A percentile compares a stretch with the other conserved stretches of the same genome.
These are phyloP conservation scores for Podospora comata DNA, from an alignment of 495 filamentous ascomycete genomes.

Conservation along the genomic window DNA sequence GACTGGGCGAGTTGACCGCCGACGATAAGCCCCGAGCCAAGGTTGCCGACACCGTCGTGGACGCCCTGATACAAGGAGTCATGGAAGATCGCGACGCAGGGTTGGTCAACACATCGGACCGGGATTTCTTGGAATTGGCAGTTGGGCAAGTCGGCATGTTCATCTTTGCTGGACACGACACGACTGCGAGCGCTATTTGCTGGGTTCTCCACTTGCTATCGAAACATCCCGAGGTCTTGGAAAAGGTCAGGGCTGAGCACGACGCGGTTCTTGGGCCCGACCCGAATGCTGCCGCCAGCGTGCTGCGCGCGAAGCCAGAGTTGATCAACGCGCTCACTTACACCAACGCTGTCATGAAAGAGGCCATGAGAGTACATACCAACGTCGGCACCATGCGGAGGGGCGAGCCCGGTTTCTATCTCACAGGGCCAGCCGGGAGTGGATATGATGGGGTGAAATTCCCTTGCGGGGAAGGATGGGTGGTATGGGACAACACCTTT, in stretches of 20 bases:
- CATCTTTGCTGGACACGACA: conserved; percentile 48
- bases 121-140: neutral
- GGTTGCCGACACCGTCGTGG: neutral
- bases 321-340: conserved; percentile 39
- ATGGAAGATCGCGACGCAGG: neutral
- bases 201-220: conserved; percentile 41
- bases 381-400: neutral
- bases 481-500: conserved; percentile 31
- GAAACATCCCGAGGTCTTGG: conserved; percentile 36
- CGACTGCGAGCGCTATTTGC: conserved; percentile 35
- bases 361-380: neutral
- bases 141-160: conserved; percentile 36
- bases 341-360: neutral
- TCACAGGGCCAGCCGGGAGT: neutral
- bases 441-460: neutral
- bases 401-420: neutral
- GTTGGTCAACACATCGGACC: neutral
- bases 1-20: neutral
- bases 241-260: conserved; percentile 41
- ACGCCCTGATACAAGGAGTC: neutral
- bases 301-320: conserved; percentile 33
- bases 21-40: neutral
- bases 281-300: conserved; percentile 17
- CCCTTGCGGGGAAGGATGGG: conserved; percentile 9
- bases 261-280: conserved; percentile 37